Conservation (phyloP, 441 rosid genomes). For the Erodium chrysanthum region DNA sequence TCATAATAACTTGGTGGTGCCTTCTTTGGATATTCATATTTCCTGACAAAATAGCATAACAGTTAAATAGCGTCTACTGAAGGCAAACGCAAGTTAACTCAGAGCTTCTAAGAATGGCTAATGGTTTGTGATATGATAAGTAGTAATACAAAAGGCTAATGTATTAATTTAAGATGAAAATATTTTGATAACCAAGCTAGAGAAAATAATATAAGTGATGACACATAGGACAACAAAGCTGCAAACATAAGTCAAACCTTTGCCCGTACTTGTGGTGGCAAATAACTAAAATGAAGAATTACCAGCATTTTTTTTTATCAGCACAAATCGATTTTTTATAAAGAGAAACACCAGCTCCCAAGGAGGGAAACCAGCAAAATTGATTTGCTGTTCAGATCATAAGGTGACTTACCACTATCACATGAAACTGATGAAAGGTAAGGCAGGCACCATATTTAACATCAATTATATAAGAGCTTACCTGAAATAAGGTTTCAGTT, state of each 20-base stretch:
- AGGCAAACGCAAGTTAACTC: background rate
- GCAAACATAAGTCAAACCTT: background rate
- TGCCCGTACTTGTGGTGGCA: background rate
- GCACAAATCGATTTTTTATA: too few species aligned
- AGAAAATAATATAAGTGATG: background rate
- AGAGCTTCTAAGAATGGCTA: background rate
- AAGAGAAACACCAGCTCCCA: too few species aligned
- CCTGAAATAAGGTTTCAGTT: constrained; percentile 94
- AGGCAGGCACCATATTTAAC: constrained; percentile 7
- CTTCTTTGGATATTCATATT: constrained; percentile 77
- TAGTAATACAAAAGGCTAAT: background rate
- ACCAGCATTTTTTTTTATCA: too few species aligned
- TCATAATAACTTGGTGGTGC: constrained; percentile 77
- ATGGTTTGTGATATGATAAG: background rate
- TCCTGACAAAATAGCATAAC: constrained; percentile 39
- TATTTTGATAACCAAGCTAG: background rate
- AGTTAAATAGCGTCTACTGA: constrained; percentile 3
- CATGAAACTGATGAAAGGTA: too few species aligned
- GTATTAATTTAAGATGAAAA: background rate
- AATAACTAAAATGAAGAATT: background rate
- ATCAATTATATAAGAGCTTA: constrained; percentile 21
- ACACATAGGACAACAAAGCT: background rate
- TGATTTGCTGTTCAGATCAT: background rate
- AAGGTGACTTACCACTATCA: background rate
- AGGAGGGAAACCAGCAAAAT: background rate